Conservation (phyloP, 805 yeast species). For the Lipomyces sp. region DNA sequence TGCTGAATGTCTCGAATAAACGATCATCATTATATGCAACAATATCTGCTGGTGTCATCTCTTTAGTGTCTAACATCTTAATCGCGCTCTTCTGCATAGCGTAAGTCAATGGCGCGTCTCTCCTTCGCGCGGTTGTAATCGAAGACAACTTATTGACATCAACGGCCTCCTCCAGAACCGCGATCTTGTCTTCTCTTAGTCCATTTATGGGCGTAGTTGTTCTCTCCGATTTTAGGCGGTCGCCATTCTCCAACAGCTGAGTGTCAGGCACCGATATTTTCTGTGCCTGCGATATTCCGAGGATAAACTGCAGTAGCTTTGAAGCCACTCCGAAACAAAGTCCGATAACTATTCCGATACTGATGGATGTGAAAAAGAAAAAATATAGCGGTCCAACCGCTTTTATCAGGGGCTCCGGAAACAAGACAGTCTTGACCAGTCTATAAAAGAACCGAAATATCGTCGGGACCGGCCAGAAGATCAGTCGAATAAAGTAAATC, state of each 20-base stretch:
- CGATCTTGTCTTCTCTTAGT: neutral
- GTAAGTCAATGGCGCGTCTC: neutral
- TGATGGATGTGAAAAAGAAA: constrained; percentile 31
- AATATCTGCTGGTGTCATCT: neutral
- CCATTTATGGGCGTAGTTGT: neutral
- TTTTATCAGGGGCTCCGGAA: constrained; percentile 14
- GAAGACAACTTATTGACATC: neutral
- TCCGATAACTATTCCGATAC: constrained; percentile 29
- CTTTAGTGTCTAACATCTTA: neutral
- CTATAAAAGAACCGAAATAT: neutral
- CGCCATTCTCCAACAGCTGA: neutral
- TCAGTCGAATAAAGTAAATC: neutral
- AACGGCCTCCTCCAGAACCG: neutral
- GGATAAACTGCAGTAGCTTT: constrained; percentile 19
- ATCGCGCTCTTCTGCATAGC: neutral
- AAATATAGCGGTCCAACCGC: constrained; percentile 33
- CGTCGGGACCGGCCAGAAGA: constrained; percentile 34
- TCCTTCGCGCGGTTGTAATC: neutral
- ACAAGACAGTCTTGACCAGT: constrained; percentile 8
- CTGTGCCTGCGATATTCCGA: constrained; percentile 18
- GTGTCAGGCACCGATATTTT: neutral
- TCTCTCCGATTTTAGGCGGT: neutral
- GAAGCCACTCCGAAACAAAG: constrained; percentile 27
- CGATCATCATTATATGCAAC: neutral
- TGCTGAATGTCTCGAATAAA: constrained; percentile 9